A percentile compares a stretch with the other conserved stretches of the same genome.
These are phyloP conservation scores for Primulina eburnea DNA, from an alignment of 257 asterid species.

Conservation along the genomic window DNA sequence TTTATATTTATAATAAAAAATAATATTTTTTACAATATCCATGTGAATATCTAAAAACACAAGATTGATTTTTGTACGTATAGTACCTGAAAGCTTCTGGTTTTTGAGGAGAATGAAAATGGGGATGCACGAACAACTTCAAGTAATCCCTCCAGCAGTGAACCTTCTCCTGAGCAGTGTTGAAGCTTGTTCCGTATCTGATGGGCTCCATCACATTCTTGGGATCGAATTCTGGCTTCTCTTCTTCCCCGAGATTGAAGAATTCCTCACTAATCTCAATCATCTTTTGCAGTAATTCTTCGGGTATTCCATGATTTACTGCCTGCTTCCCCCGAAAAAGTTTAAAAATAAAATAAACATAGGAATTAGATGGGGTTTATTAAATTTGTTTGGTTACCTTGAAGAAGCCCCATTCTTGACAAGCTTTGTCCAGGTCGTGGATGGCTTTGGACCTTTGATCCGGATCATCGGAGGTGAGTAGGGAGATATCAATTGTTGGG, in stretches of 20 bases:
- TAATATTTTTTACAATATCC: too few species aligned
- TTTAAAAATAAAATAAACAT: too few species aligned
- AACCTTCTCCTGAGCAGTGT: conserved; percentile 40
- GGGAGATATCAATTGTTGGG: conserved; percentile 47
- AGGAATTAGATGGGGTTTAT: too few species aligned
- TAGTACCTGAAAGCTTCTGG: conserved; percentile 60
- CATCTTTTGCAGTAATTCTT: conserved; percentile 38
- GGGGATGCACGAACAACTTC: conserved; percentile 69
- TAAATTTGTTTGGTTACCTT: conserved; percentile 27
- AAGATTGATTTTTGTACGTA: too few species aligned
- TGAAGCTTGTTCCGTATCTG: conserved; percentile 81
- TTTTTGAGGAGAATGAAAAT: conserved; percentile 49
- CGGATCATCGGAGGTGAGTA: conserved; percentile 36
- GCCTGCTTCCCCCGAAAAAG: conserved; percentile 29
- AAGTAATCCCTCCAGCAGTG: conserved; percentile 78
- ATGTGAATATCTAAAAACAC: too few species aligned
- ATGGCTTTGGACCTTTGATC: conserved; percentile 39
- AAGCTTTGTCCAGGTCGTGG: conserved; percentile 40
- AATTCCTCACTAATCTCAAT: conserved; percentile 45
- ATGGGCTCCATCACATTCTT: conserved; percentile 54
- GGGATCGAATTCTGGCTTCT: conserved; percentile 51
- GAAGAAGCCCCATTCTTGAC: conserved; percentile 69
- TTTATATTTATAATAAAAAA: too few species aligned
- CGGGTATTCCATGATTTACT: conserved; percentile 71
- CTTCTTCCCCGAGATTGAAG: conserved; percentile 59